Evolutionary conservation across 345 rosid genomes (phyloP).

Genomic region (Excoecaria agallocha): DNA sequence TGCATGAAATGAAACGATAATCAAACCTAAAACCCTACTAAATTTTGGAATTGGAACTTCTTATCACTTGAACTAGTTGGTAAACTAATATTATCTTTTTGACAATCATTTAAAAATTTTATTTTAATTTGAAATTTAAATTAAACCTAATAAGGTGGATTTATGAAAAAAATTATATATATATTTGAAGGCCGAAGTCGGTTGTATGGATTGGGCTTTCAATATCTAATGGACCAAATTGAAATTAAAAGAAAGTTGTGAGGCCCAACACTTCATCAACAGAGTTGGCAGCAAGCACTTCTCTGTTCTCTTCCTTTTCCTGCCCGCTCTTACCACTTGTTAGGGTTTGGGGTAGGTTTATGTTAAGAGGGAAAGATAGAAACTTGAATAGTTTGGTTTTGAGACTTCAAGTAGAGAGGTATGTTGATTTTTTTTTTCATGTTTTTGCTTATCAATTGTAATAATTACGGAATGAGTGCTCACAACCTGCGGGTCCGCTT

Average conservation of each 20-base stretch:
- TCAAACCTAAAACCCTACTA: no score
- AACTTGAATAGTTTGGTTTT: neutral
- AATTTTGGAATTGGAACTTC: no score
- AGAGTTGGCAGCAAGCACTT: neutral
- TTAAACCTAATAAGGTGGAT: no score
- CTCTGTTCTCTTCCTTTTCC: neutral
- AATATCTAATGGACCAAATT: neutral
- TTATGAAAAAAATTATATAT: no score
- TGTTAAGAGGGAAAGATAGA: neutral
- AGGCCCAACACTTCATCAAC: neutral
- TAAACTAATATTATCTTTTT: no score
- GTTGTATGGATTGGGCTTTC: neutral
- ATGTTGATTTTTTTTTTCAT: neutral
- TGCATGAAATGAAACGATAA: no score
- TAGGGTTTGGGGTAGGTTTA: constrained; percentile 17
- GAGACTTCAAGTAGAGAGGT: neutral
- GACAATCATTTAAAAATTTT: no score
- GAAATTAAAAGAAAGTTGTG: neutral
- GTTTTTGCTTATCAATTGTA: no score
- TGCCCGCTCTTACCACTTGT: neutral
- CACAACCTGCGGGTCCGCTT: no score
- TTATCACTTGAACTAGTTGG: no score
- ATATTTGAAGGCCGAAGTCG: neutral
- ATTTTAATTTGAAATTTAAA: no score
- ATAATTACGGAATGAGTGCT: no score